A percentile compares a stretch with the other conserved stretches of the same genome.
Conservation (phyloP, 2,329 filamentous ascomycete species). For the Pseudogymnoascus sp. region DNA sequence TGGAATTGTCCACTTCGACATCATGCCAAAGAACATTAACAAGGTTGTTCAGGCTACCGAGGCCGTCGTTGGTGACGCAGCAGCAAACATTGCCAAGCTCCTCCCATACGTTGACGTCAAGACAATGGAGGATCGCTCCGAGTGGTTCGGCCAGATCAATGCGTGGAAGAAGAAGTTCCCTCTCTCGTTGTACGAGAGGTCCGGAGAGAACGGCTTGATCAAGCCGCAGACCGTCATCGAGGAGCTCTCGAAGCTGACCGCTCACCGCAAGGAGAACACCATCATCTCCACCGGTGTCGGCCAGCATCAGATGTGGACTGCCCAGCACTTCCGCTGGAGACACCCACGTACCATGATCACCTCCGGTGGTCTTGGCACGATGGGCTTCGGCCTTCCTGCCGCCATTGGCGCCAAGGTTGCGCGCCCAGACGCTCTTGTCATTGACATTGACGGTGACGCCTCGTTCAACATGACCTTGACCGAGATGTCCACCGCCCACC, state of each 20-base stretch:
- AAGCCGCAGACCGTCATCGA: conserved; percentile 93
- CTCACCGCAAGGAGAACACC: conserved; percentile 69
- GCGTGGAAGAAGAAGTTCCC: conserved; percentile 91
- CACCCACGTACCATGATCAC: conserved; percentile 91
- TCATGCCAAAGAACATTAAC: conserved; percentile 99
- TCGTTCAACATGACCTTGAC: conserved; percentile 98
- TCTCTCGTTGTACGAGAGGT: conserved; percentile 69
- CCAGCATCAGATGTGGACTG: conserved; percentile 98
- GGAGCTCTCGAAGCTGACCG: conserved; percentile 77
- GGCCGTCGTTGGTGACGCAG: conserved; percentile 88
- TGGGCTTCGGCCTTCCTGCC: conserved; percentile 91
- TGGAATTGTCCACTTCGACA: conserved; percentile 95
- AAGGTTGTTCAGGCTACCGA: conserved; percentile 96
- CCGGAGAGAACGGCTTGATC: conserved; percentile 68
- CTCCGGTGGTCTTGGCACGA: conserved; percentile 88
- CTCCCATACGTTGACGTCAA: conserved; percentile 61
- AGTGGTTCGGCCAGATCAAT: conserved; percentile 85
- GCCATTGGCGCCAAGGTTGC: conserved; percentile 94
- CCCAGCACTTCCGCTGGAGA: conserved; percentile 93
- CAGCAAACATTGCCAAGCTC: conserved; percentile 65
- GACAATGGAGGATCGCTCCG: conserved; percentile 56
- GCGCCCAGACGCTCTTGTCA: conserved; percentile 51
- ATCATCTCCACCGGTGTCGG: conserved; percentile 92
- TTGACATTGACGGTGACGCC: conserved; percentile 97
- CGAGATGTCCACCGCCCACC: conserved; percentile 82